These are phyloP conservation scores for Elaeis guineensis DNA, from an alignment of 176 grass and related monocot genomes.

Conservation along the genomic window DNA sequence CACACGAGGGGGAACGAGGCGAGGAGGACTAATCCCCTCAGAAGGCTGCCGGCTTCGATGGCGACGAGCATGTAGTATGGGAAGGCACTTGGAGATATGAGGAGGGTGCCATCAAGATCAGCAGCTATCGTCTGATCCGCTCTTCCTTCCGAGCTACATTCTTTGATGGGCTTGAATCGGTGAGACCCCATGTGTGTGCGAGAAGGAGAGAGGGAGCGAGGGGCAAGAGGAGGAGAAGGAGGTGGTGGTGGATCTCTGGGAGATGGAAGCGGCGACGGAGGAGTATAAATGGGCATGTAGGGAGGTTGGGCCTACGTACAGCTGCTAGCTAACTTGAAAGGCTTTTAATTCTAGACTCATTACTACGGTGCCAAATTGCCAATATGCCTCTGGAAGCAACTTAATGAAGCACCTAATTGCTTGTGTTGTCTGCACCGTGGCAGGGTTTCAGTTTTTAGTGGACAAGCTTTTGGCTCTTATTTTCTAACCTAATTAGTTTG, in stretches of 20 bases:
- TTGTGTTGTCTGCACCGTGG: too few species aligned
- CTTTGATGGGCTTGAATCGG: slow-evolving; percentile 62
- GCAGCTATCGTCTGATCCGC: slow-evolving; percentile 68
- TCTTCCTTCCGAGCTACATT: slow-evolving; percentile 61
- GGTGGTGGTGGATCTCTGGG: slow-evolving; percentile 19
- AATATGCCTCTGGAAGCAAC: not conserved
- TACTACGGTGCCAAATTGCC: not conserved
- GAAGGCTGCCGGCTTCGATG: slow-evolving; percentile 81
- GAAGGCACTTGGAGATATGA: slow-evolving; percentile 71
- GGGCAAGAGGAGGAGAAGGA: slow-evolving; percentile 14
- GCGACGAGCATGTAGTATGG: slow-evolving; percentile 93
- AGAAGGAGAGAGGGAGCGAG: slow-evolving; percentile 3
- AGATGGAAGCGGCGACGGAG: slow-evolving; percentile 9
- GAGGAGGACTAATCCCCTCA: slow-evolving; percentile 61
- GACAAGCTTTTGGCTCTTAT: not conserved
- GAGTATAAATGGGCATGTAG: slow-evolving; percentile 22
- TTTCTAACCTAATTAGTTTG: slow-evolving; percentile 27
- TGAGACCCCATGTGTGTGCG: slow-evolving; percentile 23
- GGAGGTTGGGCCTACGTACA: not conserved
- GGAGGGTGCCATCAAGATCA: slow-evolving; percentile 90
- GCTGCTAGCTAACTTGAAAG: slow-evolving; percentile 57
- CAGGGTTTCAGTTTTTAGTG: too few species aligned
- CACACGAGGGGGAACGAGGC: slow-evolving; percentile 70
- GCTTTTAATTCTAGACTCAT: slow-evolving; percentile 44
- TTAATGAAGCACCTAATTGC: not conserved